A percentile compares a stretch with the other conserved stretches of the same genome.
Conservation (phyloP, 805 yeast species). For the Naumovozyma baii region DNA sequence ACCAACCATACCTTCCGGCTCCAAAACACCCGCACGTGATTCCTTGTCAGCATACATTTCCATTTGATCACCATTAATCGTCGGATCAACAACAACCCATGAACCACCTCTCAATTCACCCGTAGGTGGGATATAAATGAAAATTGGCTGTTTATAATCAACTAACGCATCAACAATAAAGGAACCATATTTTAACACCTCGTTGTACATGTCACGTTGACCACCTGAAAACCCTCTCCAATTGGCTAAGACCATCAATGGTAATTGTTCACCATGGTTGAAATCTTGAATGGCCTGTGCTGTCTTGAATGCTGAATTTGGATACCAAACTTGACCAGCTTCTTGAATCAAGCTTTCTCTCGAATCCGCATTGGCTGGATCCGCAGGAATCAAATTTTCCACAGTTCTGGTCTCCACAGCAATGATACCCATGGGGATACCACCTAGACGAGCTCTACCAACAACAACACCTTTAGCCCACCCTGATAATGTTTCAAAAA, state of each 20-base stretch:
- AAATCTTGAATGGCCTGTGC: slow-evolving; percentile 97
- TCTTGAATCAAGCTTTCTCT: slow-evolving; percentile 81
- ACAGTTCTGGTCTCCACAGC: slow-evolving; percentile 89
- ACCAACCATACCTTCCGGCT: slow-evolving; percentile 99
- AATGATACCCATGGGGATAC: slow-evolving; percentile 97
- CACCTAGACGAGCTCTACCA: slow-evolving; percentile 97
- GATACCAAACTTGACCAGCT: slow-evolving; percentile 99
- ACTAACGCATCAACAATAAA: slow-evolving; percentile 95
- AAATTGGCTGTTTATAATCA: slow-evolving; percentile 91
- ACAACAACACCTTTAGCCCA: slow-evolving; percentile 99
- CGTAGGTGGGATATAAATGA: slow-evolving; percentile 94
- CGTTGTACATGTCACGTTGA: slow-evolving; percentile 98
- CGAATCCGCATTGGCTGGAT: slow-evolving; percentile 95
- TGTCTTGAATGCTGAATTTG: slow-evolving; percentile 97
- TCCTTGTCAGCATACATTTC: slow-evolving; percentile 98
- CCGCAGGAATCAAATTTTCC: slow-evolving; percentile 91
- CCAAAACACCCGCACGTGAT: slow-evolving; percentile 94
- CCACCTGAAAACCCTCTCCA: slow-evolving; percentile 99
- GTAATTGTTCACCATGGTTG: slow-evolving; percentile 96
- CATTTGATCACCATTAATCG: slow-evolving; percentile 94
- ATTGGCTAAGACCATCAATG: slow-evolving; percentile 94
- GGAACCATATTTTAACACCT: slow-evolving; percentile 93
- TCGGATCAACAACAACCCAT: slow-evolving; percentile 99
- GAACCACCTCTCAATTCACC: slow-evolving; percentile 99
- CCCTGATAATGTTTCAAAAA: slow-evolving; percentile 92